Conservation (phyloP, 2,329 filamentous ascomycete species). For the Fusarium chaquense region DNA sequence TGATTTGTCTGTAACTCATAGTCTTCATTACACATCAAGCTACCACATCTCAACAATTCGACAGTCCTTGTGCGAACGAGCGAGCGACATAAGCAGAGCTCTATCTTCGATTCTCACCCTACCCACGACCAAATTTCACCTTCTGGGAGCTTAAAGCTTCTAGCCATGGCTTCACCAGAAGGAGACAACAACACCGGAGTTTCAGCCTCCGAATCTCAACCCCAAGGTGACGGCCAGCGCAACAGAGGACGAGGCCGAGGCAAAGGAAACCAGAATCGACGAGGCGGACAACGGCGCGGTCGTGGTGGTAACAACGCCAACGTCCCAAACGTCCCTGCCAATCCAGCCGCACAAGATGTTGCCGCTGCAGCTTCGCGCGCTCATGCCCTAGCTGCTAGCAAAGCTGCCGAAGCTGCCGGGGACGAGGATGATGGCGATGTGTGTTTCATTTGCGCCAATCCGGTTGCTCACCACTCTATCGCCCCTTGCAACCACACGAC, state of each 20-base stretch:
- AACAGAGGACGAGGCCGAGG: constrained; percentile 60
- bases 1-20: not conserved
- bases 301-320: constrained; percentile 46
- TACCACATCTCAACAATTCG: constrained; percentile 7
- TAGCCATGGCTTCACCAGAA: constrained; percentile 39
- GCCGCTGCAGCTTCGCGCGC: constrained; percentile 53
- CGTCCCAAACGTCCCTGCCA: constrained; percentile 35
- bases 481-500: constrained; percentile 96
- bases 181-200: constrained; percentile 28
- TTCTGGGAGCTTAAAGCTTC: not conserved
- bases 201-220: constrained; percentile 35
- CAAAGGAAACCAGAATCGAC: constrained; percentile 54
- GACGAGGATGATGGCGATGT: constrained; percentile 79
- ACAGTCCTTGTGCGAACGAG: constrained; percentile 9
- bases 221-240: constrained; percentile 46
- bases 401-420: constrained; percentile 47
- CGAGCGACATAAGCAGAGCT: constrained; percentile 31
- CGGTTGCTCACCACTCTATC: constrained; percentile 86
- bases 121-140: constrained; percentile 13
- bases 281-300: constrained; percentile 52
- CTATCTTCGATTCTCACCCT: not conserved
- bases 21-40: not conserved
- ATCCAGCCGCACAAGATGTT: constrained; percentile 51
- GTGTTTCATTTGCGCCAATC: constrained; percentile 97
- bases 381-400: constrained; percentile 49